Evolutionary conservation across 164 flowering plant species (phyloP).

Genomic region (Stephania japonica): DNA sequence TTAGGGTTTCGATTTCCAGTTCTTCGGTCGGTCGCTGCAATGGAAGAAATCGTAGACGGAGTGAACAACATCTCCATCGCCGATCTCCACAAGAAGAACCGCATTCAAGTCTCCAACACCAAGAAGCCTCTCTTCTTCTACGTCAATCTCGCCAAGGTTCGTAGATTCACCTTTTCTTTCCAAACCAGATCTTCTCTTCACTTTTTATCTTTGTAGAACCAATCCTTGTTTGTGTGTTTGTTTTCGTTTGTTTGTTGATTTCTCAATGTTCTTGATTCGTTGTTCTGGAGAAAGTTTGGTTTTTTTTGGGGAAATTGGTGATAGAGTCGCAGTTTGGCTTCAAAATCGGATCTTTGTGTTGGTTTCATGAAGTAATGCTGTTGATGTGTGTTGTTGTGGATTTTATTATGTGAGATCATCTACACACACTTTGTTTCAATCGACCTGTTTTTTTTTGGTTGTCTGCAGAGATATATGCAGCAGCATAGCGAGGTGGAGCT

Average conservation of each 20-base stretch:
- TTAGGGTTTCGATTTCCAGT: not conserved
- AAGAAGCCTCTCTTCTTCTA: conserved; percentile 26
- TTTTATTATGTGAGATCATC: not conserved
- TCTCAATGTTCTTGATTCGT: not conserved
- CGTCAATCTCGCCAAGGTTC: conserved; percentile 29
- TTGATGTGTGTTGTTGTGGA: not conserved
- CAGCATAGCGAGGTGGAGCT: conserved; percentile 32
- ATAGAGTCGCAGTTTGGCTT: not conserved
- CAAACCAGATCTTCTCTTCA: not conserved
- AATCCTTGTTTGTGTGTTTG: not conserved
- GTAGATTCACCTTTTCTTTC: not conserved
- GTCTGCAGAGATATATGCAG: conserved; percentile 31
- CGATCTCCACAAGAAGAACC: conserved; percentile 20
- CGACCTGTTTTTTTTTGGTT: not conserved
- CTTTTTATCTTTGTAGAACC: not conserved
- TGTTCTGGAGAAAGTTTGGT: not conserved
- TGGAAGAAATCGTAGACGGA: conserved; percentile 22
- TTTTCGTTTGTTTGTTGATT: not conserved
- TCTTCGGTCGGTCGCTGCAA: not conserved
- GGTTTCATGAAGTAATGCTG: not conserved
- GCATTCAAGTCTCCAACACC: conserved; percentile 27
- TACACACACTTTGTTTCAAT: no score
- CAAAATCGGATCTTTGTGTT: not conserved
- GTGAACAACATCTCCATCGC: conserved; percentile 17
- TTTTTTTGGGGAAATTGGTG: not conserved